phyloP scores from a whole-genome alignment of 1,284 basidiomycete genomes.

The Papiliotrema flavescens region DNA sequence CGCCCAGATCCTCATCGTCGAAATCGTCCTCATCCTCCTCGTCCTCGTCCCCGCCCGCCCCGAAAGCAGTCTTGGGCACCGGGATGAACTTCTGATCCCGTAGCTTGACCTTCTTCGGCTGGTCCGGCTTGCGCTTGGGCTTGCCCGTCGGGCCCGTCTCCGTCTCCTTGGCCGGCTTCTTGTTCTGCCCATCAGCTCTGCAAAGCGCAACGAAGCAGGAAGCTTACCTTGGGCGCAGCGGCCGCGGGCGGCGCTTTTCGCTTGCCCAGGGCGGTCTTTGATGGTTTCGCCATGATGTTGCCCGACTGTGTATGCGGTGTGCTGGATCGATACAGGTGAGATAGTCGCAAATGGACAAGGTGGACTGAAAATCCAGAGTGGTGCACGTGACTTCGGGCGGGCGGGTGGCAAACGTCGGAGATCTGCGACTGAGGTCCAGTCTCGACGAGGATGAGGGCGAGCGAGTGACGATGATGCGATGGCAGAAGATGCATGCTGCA shows the following conservation, averaged over 20 bases:
- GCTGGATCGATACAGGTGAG: neutral
- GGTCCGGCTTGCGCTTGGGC: conserved; percentile 41
- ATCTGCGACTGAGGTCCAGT: no score
- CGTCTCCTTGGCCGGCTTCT: conserved; percentile 2
- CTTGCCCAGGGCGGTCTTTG: conserved; percentile 36
- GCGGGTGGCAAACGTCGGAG: neutral
- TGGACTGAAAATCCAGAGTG: conserved; percentile 2
- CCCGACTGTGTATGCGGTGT: neutral
- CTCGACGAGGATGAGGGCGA: no score
- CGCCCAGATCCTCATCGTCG: conserved; percentile 27
- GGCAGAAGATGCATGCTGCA: no score
- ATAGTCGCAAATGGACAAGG: neutral
- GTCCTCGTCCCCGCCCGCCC: conserved; percentile 8
- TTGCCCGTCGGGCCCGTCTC: conserved; percentile 34
- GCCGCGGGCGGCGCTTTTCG: conserved; percentile 26
- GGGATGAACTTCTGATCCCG: conserved; percentile 47
- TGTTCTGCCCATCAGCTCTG: neutral
- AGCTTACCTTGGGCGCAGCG: neutral
- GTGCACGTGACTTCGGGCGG: conserved; percentile 2
- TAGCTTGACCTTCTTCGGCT: conserved; percentile 48
- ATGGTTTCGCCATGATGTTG: conserved; percentile 32
- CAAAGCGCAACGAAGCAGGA: neutral
- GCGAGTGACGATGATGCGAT: no score
- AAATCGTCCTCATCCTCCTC: conserved; percentile 20
- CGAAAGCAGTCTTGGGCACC: conserved; percentile 38